These are phyloP conservation scores for Daldinia eschscholtzii DNA, from an alignment of 2,329 filamentous ascomycete species.

Conservation along the genomic window DNA sequence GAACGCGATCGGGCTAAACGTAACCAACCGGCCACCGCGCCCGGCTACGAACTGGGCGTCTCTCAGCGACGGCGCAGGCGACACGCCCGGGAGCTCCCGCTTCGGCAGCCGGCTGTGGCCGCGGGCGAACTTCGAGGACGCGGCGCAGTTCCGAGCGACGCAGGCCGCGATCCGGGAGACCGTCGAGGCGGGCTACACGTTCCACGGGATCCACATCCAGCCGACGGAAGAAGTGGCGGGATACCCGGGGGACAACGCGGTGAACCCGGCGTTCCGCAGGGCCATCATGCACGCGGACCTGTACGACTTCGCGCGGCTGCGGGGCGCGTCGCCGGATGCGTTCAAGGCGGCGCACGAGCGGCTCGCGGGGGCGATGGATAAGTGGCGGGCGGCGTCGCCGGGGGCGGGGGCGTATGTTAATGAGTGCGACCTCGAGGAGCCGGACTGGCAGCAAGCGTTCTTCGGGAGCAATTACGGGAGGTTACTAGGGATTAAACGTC, in stretches of 20 bases:
- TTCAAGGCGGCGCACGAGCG: slow-evolving; percentile 42
- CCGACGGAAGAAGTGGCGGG: slow-evolving; percentile 50
- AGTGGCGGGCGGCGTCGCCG: slow-evolving; percentile 54
- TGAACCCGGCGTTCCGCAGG: slow-evolving; percentile 61
- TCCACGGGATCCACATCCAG: slow-evolving; percentile 53
- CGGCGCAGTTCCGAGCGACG: slow-evolving; percentile 44
- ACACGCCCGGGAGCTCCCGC: slow-evolving; percentile 49
- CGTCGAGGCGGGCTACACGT: slow-evolving; percentile 54
- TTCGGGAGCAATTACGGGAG: slow-evolving; percentile 61
- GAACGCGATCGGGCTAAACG: slow-evolving; percentile 49
- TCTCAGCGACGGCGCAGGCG: slow-evolving; percentile 42
- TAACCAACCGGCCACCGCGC: slow-evolving; percentile 46
- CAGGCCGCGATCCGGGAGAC: slow-evolving; percentile 53
- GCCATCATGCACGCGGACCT: slow-evolving; percentile 53
- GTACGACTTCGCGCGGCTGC: slow-evolving; percentile 43
- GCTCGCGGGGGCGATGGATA: slow-evolving; percentile 46
- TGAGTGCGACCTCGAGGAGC: slow-evolving; percentile 64
- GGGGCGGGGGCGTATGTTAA: slow-evolving; percentile 63
- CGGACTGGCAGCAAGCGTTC: slow-evolving; percentile 60
- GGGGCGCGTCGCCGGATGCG: slow-evolving; percentile 43
- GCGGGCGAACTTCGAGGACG: slow-evolving; percentile 47
- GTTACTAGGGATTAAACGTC: slow-evolving; percentile 61
- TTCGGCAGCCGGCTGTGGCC: slow-evolving; percentile 54
- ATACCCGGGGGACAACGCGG: slow-evolving; percentile 53
- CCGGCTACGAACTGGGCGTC: slow-evolving; percentile 52